A percentile compares a stretch with the other conserved stretches of the same genome.
Conservation (phyloP, 2,329 filamentous ascomycete genomes). For the Pseudocercospora crystallina region DNA sequence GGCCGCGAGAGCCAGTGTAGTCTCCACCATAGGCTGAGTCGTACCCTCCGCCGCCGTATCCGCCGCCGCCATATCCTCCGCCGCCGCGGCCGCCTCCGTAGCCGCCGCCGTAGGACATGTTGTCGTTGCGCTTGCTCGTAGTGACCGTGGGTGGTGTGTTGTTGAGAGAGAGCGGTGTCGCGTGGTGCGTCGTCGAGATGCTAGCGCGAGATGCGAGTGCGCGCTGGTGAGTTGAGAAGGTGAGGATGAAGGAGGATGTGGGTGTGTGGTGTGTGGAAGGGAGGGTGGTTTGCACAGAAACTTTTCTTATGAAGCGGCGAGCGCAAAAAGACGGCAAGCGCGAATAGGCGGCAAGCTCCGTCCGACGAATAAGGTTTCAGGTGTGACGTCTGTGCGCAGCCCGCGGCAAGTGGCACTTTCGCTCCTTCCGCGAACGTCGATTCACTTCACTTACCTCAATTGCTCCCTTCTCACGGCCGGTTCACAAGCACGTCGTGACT, state of each 20-base stretch:
- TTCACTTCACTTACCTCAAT: too few species aligned
- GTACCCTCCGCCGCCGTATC: constrained; percentile 38
- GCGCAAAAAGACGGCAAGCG: too few species aligned
- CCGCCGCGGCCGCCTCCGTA: constrained; percentile 48
- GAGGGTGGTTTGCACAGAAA: too few species aligned
- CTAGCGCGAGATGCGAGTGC: neutral
- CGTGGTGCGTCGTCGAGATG: neutral
- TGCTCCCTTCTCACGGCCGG: too few species aligned
- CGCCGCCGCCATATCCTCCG: constrained; percentile 42
- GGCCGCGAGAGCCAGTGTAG: constrained; percentile 47
- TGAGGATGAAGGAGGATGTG: neutral
- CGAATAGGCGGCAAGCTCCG: too few species aligned
- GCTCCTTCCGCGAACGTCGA: too few species aligned
- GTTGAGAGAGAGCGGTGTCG: constrained; percentile 1
- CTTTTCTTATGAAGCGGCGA: too few species aligned
- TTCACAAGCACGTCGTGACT: too few species aligned
- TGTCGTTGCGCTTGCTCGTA: constrained; percentile 30
- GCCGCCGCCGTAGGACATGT: constrained; percentile 70
- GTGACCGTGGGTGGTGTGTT: constrained; percentile 18
- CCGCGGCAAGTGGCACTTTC: too few species aligned
- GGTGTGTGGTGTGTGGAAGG: neutral
- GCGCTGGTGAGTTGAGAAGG: neutral
- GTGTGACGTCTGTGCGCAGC: too few species aligned
- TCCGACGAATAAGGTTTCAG: too few species aligned
- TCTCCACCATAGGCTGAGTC: constrained; percentile 36